Conservation (phyloP, 495 filamentous ascomycete species). For the Xylaria grammica region DNA sequence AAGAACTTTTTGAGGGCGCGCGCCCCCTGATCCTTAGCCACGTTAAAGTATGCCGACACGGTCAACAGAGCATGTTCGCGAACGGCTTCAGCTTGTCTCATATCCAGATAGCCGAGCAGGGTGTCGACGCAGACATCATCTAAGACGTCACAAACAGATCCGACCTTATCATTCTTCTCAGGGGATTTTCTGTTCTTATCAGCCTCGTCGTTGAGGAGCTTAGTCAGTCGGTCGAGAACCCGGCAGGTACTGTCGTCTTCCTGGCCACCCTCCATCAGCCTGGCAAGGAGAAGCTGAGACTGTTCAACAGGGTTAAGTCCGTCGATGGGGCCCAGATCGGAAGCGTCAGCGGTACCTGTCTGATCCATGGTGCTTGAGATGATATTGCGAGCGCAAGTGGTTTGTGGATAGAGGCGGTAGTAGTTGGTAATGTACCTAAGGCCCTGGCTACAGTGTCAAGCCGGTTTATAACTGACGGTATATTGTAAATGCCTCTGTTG, state of each 20-base stretch:
- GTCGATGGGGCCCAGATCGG: constrained; percentile 27
- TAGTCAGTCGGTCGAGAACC: constrained; percentile 54
- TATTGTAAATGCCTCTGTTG: too few species aligned
- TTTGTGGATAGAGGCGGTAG: neutral
- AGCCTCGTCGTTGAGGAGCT: constrained; percentile 51
- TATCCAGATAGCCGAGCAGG: constrained; percentile 77
- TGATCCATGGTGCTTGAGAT: constrained; percentile 30
- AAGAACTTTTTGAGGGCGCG: constrained; percentile 72
- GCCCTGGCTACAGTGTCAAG: too few species aligned
- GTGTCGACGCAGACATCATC: constrained; percentile 81
- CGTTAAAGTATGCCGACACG: constrained; percentile 79
- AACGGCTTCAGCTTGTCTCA: constrained; percentile 68
- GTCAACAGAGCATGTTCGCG: constrained; percentile 77
- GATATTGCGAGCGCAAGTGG: neutral
- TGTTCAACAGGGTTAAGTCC: constrained; percentile 46
- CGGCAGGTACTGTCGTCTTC: constrained; percentile 59
- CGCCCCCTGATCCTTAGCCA: constrained; percentile 69
- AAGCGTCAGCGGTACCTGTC: constrained; percentile 25
- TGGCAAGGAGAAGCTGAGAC: constrained; percentile 56
- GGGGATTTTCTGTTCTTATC: neutral
- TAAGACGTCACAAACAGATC: constrained; percentile 65
- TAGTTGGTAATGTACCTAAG: too few species aligned
- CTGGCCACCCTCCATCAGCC: constrained; percentile 61
- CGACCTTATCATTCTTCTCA: constrained; percentile 42
- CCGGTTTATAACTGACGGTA: too few species aligned